Percentiles rank a stretch among this genome's conserved stretches.
phyloP scores from a whole-genome alignment of 139 green algal species.

The Coccomyxa sp. region DNA sequence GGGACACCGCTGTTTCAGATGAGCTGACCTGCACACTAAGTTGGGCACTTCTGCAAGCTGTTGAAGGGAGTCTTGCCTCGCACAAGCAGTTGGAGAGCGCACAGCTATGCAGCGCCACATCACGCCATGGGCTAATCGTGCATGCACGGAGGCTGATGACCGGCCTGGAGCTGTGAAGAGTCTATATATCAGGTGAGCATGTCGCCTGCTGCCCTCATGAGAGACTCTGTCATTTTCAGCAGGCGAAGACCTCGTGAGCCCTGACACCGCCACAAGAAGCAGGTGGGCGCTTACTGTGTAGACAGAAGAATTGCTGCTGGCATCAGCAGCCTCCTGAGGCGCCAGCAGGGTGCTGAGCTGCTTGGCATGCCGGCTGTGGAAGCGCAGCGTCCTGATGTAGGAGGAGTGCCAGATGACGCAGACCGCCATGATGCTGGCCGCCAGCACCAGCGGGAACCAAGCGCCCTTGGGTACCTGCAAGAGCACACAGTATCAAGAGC shows the following conservation, averaged over 20 bases:
- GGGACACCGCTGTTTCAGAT: neutral
- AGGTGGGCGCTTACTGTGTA: too few species aligned
- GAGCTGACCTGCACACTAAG: neutral
- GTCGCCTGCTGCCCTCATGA: neutral
- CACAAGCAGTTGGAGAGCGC: too few species aligned
- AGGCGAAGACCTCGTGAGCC: too few species aligned
- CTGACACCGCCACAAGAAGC: too few species aligned
- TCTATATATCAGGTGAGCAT: neutral
- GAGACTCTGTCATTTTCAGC: neutral
- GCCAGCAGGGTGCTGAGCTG: neutral
- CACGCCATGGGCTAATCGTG: neutral
- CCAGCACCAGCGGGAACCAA: constrained; percentile 11
- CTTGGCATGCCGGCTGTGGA: neutral
- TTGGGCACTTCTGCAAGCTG: neutral
- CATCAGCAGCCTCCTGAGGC: neutral
- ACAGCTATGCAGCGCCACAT: too few species aligned
- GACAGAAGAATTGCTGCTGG: too few species aligned
- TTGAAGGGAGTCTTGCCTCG: neutral
- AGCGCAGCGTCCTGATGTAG: neutral
- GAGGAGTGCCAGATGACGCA: constrained; percentile 2
- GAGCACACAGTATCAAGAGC: neutral
- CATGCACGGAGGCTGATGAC: neutral
- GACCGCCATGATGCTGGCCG: neutral
- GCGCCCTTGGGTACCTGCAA: constrained; percentile 9
- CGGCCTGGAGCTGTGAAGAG: neutral